phyloP scores from a whole-genome alignment of 2,329 filamentous ascomycete genomes.

The Tricladium varicosporioides region DNA sequence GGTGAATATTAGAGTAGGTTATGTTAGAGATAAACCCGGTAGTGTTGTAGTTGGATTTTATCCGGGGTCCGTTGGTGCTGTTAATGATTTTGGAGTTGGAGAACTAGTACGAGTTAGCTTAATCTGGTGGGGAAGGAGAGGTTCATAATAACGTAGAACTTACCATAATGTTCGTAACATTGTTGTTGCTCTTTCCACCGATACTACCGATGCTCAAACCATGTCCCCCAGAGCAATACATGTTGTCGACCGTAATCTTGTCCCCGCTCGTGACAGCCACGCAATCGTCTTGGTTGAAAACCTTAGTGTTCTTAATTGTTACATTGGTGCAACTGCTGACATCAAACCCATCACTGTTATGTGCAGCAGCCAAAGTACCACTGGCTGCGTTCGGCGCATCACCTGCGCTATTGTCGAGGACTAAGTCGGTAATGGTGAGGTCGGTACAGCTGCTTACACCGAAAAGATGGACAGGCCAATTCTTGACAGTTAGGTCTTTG shows the following conservation, averaged over 20 bases:
- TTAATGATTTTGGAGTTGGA: conserved; percentile 26
- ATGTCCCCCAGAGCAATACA: conserved; percentile 13
- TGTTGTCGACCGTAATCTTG: conserved; percentile 9
- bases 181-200: conserved; percentile 7
- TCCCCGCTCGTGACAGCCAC: conserved; percentile 23
- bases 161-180: conserved; percentile 13
- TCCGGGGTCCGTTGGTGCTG: conserved; percentile 34
- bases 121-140: neutral
- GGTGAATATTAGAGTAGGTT: conserved; percentile 43
- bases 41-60: conserved; percentile 37
- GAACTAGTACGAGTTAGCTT: conserved; percentile 12
- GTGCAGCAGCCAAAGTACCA: conserved; percentile 36
- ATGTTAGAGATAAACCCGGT: conserved; percentile 38
- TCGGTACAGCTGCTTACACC: conserved; percentile 15
- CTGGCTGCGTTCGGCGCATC: conserved; percentile 36
- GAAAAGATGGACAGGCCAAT: conserved; percentile 29
- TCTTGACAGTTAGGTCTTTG: conserved; percentile 39
- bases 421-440: conserved; percentile 35
- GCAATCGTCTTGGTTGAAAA: conserved; percentile 36
- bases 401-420: conserved; percentile 39
- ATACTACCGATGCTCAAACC: conserved; percentile 12
- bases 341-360: conserved; percentile 39
- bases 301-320: conserved; percentile 28
- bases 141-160: neutral
- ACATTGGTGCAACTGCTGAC: conserved; percentile 32